Base-by-base conservation (phyloP, 2,329 filamentous ascomycete species). In the Shiraia sp. region DNA sequence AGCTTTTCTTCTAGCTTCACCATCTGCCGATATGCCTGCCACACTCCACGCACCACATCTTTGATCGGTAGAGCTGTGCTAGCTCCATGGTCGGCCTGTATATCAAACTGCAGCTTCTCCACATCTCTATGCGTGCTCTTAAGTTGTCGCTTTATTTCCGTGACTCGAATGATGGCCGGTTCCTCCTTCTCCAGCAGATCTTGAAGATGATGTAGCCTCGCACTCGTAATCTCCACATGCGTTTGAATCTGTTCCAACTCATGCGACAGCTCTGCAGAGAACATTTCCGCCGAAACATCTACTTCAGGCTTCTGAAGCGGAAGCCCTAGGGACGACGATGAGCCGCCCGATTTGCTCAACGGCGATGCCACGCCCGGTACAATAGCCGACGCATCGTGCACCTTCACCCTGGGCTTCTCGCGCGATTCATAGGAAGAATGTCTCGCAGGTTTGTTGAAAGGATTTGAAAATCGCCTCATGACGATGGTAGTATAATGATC, bases 1-100 rank as follows among this genome's bases (percentile, higher is more conserved):
- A 59, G 13, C 25, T 34, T 45, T 28, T 57, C 53, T 16, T 57
- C 53, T 8, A 59, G 32, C 24, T 36, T 47, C 9, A 53, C 44
- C 35, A 59, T 47, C 12, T 43, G 41, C 13, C 40, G 48, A 33
- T 60, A 61, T 14, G 47, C 39, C 25, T 51, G 49, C 56, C 59
- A 60, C 6, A 54, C 49, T 39, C 52, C 38, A n/a, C 45, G 42
- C 17, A 40, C 55, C 0, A 48, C 42, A 7, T 53, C 47, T 15
- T 36, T 37, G 4, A 57, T 36, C 36, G 42, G 38, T 3, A 29
- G 16, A 15, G 53, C 46, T 2, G 40, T 37, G n/a, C 46, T 46
- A 4, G 23, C 37, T 6, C 45, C 53, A 15, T 46, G 32, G 10
- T 34, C 40, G 2, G 32, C 34, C 29, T 46, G 46, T n/a, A 30